Base-by-base conservation (phyloP, 768 basidiomycete genomes). In the Lyophyllum decastes region DNA sequence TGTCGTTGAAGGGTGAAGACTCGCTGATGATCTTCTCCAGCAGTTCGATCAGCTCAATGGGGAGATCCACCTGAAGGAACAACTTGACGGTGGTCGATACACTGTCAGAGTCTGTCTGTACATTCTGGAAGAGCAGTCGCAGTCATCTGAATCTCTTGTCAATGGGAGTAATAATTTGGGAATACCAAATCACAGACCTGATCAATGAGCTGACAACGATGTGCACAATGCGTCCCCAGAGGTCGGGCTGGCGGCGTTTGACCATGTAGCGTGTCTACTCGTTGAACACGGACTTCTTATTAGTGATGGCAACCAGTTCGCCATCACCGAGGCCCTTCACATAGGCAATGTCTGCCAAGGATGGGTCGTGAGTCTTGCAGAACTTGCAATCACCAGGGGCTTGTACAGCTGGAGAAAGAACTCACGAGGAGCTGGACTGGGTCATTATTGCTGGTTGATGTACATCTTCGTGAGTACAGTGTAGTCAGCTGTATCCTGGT, bases 281-380 rank as follows among this genome's bases (percentile, higher is more conserved):
- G 76, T 98, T 99, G 84, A 95, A 99, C 97, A 99, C 98, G 12
- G 95, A 89, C 78, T 99, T 99, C 63, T 96, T 95, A 70, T 98
- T 98, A 47, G 97, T 98, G 72, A 99, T 96, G 21, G 86, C 73
- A 68, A 99, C 95, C 58, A 99, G 84, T 73, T 99, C 97, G 5
- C 98, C 94, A 63, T 99, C 97, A 69, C 97, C 98, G 74, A 98
- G 90, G 56, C 97, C 97, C 72, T 98, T 98, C 35, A 97, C 97
- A 69, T 98, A 99, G 0, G 97, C 97, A 65, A 99, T 98, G 76
- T 96, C 98, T 22, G 97, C 97, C 57, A 99, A 81, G 77, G 97
- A 98, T 1, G 97, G 97, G 70, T 99, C 97, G 43, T 97, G 90
- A 52, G 92, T 92, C 76, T 98, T 97, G 76, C 97, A 99, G 84